phyloP scores from a whole-genome alignment of 2,329 filamentous ascomycete genomes.

The Penicillium sp. region DNA sequence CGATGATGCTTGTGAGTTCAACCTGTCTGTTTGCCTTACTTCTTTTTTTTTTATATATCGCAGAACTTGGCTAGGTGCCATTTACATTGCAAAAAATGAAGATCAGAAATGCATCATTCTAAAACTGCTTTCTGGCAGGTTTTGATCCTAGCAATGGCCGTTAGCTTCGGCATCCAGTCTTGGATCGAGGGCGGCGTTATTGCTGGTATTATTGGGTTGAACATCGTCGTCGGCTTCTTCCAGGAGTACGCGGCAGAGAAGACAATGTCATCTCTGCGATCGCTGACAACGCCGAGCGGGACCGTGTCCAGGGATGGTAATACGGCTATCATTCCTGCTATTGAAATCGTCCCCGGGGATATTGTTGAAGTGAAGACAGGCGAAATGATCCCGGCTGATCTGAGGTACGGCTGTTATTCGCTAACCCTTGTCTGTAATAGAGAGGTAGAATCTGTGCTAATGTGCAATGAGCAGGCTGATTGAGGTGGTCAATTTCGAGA shows the following conservation, averaged over 20 bases:
- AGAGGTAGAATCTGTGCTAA: too few species aligned
- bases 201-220: slow-evolving; percentile 53
- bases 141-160: slow-evolving; percentile 10
- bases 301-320: slow-evolving; percentile 47
- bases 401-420: too few species aligned
- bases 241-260: slow-evolving; percentile 59
- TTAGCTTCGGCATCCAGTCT: slow-evolving; percentile 52
- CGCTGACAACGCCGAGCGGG: slow-evolving; percentile 53
- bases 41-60: too few species aligned
- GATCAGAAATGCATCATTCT: too few species aligned
- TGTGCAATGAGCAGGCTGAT: too few species aligned
- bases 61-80: too few species aligned
- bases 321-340: too few species aligned
- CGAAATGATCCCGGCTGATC: slow-evolving; percentile 53
- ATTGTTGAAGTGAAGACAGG: slow-evolving; percentile 51
- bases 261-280: slow-evolving; percentile 55
- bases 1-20: too few species aligned
- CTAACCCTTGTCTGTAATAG: too few species aligned
- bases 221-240: slow-evolving; percentile 56
- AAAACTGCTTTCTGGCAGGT: too few species aligned
- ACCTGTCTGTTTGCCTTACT: too few species aligned
- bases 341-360: slow-evolving; percentile 46
- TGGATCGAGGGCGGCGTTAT: slow-evolving; percentile 58
- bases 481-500: slow-evolving; percentile 65
- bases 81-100: too few species aligned